Evolutionary conservation across 768 basidiomycete genomes (phyloP), one percentile per base, ranked within the genome.

Genomic region (Porphyrellus cyaneotinctus): DNA sequence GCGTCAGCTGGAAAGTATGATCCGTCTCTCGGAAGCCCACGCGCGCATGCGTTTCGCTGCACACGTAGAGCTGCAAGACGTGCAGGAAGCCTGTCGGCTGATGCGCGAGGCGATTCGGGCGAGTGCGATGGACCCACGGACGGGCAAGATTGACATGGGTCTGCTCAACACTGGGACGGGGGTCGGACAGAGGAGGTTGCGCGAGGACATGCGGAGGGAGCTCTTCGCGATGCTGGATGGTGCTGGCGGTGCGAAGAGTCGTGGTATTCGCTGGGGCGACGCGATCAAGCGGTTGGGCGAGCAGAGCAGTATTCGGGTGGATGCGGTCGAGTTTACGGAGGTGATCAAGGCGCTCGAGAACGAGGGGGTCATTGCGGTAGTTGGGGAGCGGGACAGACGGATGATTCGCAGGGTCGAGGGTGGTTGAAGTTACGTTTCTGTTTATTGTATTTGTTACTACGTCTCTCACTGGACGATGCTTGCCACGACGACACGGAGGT

Each of bases 111-210:
- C 95, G 5, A 89, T 99, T 71, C 83, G 91, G 62, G 93, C 95
- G 56, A 86, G 85, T 56, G 93, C 93, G 36, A 95, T 95, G 78
- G 95, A 98, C 70, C 95, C 95, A 11, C 78, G 90, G 22, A 97
- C 95, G 13, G 95, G 95, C 48, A 93, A 95, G 78, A 95, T 97
- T 65, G 95, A 98, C 69, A 90, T 97, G 83, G 91, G 94, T 49
- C 69, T 99, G 65, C 79, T 99, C 60, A 95, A 93, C 66, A 95
- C 93, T 3, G 97, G 97, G 2, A 91, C 93, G 4, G 92, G 91
- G 2, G 77, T 83, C 47, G 88, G 93, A 23, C 89, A 95, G 72
- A 77, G 93, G 59, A 86, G 85, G 68, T 64, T 95, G 70, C 79
- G 85, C 41, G 91, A 88, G n/a, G 95, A 97, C 69, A 85, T 98